phyloP scores from a whole-genome alignment of 495 filamentous ascomycete species.

The Cercophora newfieldiana region DNA sequence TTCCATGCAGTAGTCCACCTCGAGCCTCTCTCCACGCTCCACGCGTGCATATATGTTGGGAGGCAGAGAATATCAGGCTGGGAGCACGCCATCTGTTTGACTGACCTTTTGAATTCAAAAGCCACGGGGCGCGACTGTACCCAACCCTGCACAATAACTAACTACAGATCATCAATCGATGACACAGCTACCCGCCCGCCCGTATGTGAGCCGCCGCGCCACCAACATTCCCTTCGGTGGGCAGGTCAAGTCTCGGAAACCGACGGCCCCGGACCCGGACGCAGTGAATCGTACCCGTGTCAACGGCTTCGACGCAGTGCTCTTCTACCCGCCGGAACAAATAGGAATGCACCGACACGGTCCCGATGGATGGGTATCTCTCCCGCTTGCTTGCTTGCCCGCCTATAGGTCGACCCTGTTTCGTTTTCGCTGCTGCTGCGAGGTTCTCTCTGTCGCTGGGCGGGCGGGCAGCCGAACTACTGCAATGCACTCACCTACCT shows the following conservation, averaged over 20 bases:
- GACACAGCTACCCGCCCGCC: too few species aligned
- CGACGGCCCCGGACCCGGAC: background rate
- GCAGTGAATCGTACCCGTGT: constrained; percentile 1
- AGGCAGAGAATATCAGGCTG: background rate
- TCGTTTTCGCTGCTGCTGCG: background rate
- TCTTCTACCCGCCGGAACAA: background rate
- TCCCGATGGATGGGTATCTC: background rate
- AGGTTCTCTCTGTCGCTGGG: background rate
- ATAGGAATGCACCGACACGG: background rate
- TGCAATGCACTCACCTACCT: background rate
- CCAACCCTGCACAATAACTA: background rate
- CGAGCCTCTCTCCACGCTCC: background rate
- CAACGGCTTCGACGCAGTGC: background rate
- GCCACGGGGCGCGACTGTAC: background rate
- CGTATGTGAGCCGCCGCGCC: background rate
- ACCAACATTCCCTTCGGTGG: background rate
- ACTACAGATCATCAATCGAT: background rate
- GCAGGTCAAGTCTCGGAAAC: background rate
- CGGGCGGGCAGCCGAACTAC: background rate
- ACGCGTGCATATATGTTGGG: background rate
- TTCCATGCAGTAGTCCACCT: background rate
- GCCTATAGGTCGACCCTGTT: too few species aligned
- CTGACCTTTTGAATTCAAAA: background rate
- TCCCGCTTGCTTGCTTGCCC: background rate
- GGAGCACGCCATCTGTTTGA: background rate